phyloP scores from a whole-genome alignment of 257 asterid species.

The Verbascum thapsus region DNA sequence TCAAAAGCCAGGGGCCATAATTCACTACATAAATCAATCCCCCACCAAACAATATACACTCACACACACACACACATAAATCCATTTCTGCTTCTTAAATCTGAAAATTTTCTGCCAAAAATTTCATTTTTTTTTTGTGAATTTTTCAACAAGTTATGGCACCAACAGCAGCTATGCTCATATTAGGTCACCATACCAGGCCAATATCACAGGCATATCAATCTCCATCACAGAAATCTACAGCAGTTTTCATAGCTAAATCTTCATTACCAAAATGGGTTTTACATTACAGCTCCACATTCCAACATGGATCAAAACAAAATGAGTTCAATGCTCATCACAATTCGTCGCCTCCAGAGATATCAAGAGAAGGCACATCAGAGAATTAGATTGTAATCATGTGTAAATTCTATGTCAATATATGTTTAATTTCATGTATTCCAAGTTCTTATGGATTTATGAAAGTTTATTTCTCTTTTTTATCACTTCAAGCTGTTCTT shows the following conservation, averaged over 20 bases:
- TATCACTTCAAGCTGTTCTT: neutral
- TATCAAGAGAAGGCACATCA: neutral
- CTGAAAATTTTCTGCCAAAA: neutral
- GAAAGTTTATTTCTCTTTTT: neutral
- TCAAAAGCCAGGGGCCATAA: neutral
- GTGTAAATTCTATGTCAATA: conserved; percentile 13
- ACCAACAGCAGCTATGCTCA: conserved; percentile 63
- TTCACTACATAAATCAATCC: neutral
- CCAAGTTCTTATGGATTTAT: neutral
- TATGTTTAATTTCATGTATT: neutral
- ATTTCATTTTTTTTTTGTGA: conserved; percentile 1
- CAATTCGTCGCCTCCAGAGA: conserved; percentile 8
- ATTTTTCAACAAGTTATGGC: conserved; percentile 36
- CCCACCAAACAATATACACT: neutral
- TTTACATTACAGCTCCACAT: conserved; percentile 2
- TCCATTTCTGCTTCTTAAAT: neutral
- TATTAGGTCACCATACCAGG: conserved; percentile 37
- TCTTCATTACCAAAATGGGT: conserved; percentile 25
- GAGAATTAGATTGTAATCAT: neutral
- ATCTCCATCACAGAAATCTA: conserved; percentile 27
- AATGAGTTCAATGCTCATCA: conserved; percentile 7
- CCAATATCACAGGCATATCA: conserved; percentile 20
- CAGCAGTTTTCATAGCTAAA: neutral
- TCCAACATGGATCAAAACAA: neutral
- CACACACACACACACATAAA: neutral